phyloP scores from a whole-genome alignment of 2,329 filamentous ascomycete species.

The Calonectria hawksworthii region DNA sequence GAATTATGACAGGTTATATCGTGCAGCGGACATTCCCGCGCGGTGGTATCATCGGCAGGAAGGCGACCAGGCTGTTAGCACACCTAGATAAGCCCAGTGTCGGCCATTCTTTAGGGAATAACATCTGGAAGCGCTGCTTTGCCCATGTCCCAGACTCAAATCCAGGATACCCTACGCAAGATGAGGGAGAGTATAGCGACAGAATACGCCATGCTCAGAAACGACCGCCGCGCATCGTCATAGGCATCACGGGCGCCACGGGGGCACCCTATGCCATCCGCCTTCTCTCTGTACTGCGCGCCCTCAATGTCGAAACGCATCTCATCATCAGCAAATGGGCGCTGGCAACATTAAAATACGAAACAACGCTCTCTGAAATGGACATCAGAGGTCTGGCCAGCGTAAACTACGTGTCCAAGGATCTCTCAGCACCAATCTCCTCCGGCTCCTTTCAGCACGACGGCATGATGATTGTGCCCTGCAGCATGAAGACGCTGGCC shows the following conservation, averaged over 20 bases:
- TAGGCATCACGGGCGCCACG: conserved; percentile 19
- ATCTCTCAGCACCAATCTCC: conserved; percentile 11
- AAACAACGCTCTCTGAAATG: not conserved
- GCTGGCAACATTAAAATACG: conserved; percentile 10
- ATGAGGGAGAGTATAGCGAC: not conserved
- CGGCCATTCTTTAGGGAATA: not conserved
- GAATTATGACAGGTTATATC: not conserved
- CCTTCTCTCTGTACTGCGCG: not conserved
- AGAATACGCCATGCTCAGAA: conserved; percentile 25
- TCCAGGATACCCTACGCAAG: not conserved
- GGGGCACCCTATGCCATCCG: not conserved
- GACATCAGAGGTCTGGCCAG: not conserved
- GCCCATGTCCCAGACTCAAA: not conserved
- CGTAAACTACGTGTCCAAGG: not conserved
- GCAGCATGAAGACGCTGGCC: conserved; percentile 63
- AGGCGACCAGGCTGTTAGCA: not conserved
- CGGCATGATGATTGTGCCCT: conserved; percentile 64
- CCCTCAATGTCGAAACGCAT: conserved; percentile 15
- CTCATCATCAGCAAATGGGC: conserved; percentile 21
- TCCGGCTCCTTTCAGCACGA: conserved; percentile 36
- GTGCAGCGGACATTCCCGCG: not conserved
- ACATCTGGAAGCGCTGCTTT: not conserved
- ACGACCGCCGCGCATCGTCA: conserved; percentile 2
- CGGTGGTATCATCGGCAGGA: not conserved
- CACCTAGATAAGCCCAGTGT: not conserved